These are phyloP conservation scores for Aurinia saxatilis DNA, from an alignment of 345 rosid species.

Conservation along the genomic window DNA sequence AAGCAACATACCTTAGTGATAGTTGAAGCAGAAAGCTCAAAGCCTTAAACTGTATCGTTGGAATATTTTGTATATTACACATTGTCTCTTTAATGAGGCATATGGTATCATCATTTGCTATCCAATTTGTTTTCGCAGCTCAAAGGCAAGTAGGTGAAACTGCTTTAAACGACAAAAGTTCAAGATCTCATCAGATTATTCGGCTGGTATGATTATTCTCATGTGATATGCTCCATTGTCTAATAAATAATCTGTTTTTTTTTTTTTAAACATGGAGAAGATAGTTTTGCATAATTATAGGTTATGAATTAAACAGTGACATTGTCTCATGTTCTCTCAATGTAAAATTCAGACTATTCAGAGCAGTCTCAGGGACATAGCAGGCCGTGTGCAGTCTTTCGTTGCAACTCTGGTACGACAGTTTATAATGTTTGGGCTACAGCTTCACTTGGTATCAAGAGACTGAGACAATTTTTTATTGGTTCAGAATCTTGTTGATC, in stretches of 20 bases:
- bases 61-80: neutral
- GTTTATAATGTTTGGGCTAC: constrained; percentile 8
- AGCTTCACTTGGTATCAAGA: constrained; percentile 1
- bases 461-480: constrained; percentile 12
- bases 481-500: constrained; percentile 91
- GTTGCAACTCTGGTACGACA: constrained; percentile 78
- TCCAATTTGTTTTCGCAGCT: constrained; percentile 41
- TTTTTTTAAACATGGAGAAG: neutral
- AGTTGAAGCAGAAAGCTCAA: neutral
- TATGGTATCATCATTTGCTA: constrained; percentile 6
- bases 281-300: neutral
- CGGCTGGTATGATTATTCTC: constrained; percentile 55
- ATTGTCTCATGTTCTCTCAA: constrained; percentile 23
- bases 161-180: constrained; percentile 82
- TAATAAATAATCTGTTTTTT: neutral
- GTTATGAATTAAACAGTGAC: neutral
- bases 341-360: constrained; percentile 57
- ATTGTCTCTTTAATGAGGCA: neutral
- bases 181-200: constrained; percentile 96
- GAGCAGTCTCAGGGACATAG: constrained; percentile 70
- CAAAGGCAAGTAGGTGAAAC: constrained; percentile 98
- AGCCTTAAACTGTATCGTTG: neutral
- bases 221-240: neutral
- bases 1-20: neutral
- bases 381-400: constrained; percentile 71